phyloP scores from a whole-genome alignment of 306 rosid species.

The Comarum palustre region DNA sequence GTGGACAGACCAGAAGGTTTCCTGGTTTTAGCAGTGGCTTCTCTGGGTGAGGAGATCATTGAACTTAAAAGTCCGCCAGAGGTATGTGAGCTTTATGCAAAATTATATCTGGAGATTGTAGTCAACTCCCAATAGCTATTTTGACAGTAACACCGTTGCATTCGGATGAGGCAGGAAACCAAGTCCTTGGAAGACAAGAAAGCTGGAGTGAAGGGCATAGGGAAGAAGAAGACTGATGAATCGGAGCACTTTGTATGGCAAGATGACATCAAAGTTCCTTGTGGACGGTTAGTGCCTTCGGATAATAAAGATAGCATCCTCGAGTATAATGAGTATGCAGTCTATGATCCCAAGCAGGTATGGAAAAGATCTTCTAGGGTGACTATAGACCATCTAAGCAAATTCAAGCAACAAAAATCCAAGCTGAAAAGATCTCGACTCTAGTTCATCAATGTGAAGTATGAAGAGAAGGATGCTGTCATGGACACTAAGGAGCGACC shows the following conservation, averaged over 20 bases:
- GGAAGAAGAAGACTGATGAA: conserved; percentile 71
- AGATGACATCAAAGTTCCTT: conserved; percentile 77
- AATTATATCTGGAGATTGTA: neutral
- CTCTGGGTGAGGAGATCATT: conserved; percentile 51
- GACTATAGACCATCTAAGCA: no score
- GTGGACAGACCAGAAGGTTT: conserved; percentile 85
- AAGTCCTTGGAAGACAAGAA: conserved; percentile 56
- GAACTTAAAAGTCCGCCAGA: conserved; percentile 50
- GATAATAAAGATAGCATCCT: conserved; percentile 58
- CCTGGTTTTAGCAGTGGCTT: conserved; percentile 79
- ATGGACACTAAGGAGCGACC: conserved; percentile 29
- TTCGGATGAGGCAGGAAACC: conserved; percentile 45
- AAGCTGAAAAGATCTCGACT: no score
- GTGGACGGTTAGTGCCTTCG: conserved; percentile 55
- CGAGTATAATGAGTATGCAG: conserved; percentile 75
- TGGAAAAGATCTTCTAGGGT: neutral
- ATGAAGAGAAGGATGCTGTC: conserved; percentile 52
- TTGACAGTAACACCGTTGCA: neutral
- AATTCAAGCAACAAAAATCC: no score
- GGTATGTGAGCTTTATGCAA: conserved; percentile 26
- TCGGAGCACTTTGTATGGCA: conserved; percentile 75
- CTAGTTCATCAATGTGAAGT: no score
- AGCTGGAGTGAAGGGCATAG: conserved; percentile 63
- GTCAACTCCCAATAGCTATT: neutral
- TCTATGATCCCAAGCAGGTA: conserved; percentile 75